These are phyloP conservation scores for Yamadazyma mexicana DNA, from an alignment of 1,139 yeast genomes.

Conservation along the genomic window DNA sequence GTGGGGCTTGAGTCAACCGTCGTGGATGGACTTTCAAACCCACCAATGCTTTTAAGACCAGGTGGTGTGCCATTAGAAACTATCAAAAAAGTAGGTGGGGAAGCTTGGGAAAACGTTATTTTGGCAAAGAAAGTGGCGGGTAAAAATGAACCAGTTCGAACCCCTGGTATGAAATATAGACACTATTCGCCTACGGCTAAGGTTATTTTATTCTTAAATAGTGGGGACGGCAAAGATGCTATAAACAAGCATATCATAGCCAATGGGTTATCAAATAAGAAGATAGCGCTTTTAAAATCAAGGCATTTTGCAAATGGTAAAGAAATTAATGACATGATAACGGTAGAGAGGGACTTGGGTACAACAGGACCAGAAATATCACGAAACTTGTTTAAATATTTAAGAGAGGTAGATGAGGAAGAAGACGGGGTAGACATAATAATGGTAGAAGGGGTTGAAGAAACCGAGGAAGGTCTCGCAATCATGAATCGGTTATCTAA, in stretches of 20 bases:
- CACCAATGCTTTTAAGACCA: conserved; percentile 89
- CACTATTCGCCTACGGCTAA: conserved; percentile 92
- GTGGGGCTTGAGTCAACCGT: conserved; percentile 96
- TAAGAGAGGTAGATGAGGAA: conserved; percentile 71
- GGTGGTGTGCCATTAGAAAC: conserved; percentile 90
- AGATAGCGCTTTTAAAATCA: conserved; percentile 52
- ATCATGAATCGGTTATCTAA: conserved; percentile 88
- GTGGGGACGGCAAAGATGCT: conserved; percentile 44
- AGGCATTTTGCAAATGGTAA: conserved; percentile 28
- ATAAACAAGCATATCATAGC: conserved; percentile 26
- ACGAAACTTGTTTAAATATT: conserved; percentile 64
- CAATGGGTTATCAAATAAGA: conserved; percentile 17
- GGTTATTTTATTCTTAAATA: conserved; percentile 65
- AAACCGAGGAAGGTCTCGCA: conserved; percentile 80
- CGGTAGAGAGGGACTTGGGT: conserved; percentile 54
- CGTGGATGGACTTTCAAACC: conserved; percentile 78
- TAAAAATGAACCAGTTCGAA: conserved; percentile 69
- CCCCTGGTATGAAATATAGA: conserved; percentile 97
- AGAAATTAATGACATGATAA: conserved; percentile 21
- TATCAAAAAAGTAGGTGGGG: conserved; percentile 62
- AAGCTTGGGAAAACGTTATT: conserved; percentile 58
- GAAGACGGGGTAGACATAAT: conserved; percentile 53
- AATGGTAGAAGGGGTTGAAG: conserved; percentile 73
- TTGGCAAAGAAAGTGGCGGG: conserved; percentile 69
- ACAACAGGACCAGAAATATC: conserved; percentile 63